These are phyloP conservation scores for Talaromyces stipitatus DNA, from an alignment of 495 filamentous ascomycete species.

Conservation along the genomic window DNA sequence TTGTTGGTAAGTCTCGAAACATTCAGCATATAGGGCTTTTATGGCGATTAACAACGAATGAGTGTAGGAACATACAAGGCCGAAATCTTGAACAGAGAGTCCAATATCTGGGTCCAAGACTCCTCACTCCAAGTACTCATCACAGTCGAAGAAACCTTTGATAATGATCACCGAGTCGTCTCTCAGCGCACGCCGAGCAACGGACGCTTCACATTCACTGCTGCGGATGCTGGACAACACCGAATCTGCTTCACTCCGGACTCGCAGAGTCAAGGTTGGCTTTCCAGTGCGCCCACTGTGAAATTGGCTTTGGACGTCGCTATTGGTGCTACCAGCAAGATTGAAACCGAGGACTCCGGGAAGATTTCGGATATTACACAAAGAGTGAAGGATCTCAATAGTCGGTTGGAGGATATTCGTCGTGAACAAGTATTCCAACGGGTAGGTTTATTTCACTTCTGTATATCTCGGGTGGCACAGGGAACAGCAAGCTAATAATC, in stretches of 20 bases:
- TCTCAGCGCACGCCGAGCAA: slow-evolving; percentile 66
- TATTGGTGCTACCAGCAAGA: slow-evolving; percentile 91
- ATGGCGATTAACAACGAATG: background rate
- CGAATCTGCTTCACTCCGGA: slow-evolving; percentile 86
- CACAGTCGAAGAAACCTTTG: slow-evolving; percentile 92
- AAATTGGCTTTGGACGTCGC: slow-evolving; percentile 82
- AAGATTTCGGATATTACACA: slow-evolving; percentile 89
- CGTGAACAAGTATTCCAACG: slow-evolving; percentile 95
- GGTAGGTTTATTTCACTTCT: slow-evolving; percentile 45
- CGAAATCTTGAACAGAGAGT: slow-evolving; percentile 58
- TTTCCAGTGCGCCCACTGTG: slow-evolving; percentile 58
- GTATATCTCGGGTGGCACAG: background rate
- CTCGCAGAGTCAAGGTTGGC: slow-evolving; percentile 56
- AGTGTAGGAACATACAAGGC: slow-evolving; percentile 69
- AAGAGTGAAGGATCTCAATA: slow-evolving; percentile 85
- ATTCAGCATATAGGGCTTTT: background rate
- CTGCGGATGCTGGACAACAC: slow-evolving; percentile 90
- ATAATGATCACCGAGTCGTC: slow-evolving; percentile 95
- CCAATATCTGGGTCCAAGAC: slow-evolving; percentile 57
- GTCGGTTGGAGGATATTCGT: slow-evolving; percentile 78
- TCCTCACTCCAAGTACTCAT: slow-evolving; percentile 74
- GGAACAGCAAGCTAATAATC: background rate
- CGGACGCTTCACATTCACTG: slow-evolving; percentile 93
- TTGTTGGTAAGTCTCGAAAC: slow-evolving; percentile 57
- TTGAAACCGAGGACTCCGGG: slow-evolving; percentile 88